Evolutionary conservation across 129 eudicot species (phyloP), one percentile per base, ranked within the genome.

Genomic region (Rutidosis leptorrhynchoides): DNA sequence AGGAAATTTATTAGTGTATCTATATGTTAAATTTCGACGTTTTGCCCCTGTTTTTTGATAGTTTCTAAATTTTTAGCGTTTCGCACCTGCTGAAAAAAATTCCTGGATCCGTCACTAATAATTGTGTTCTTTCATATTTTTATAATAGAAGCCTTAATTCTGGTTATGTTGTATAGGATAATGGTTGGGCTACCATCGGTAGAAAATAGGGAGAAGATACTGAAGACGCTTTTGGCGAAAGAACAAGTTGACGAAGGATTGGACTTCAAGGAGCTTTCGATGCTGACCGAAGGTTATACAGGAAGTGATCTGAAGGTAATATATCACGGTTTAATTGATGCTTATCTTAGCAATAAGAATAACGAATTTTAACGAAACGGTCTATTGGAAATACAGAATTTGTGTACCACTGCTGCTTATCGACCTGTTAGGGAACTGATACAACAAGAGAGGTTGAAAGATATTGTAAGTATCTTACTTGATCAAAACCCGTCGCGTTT

Each of bases 241-340:
- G 96, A 93, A 73, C 78, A 81, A 22, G 80, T 85, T 11, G 89
- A 85, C 1, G 74, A 73, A 21, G 84, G 67, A 22, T 63, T 93
- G 46, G 71, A 93, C 62, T 81, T 82, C 49, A 71, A 73, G 35
- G 96, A 86, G 78, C 87, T 89, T 68, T 90, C 99, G 3, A 70
- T 77, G 6, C 74, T 89, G 86, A 93, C 99, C 1, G 99, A 93
- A 76, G 98, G 98, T 70, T 93, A 70, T 70, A 83, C 81, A 16
- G 98, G 96, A 65, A 93, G 98, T 79, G 98, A 93, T 75, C 64
- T 93, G 21, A 93, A 93, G 98, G 98, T 93, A 54, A 16, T n/a
- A 58, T 27, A 24, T 62, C 42, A 3, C 35, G 5, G 37, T 42
- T 65, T 56, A 43, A 28, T 14, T 21, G 22, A 0, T 37, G 25